Percentiles rank a stretch among this genome's conserved stretches.
phyloP scores from a whole-genome alignment of 2,329 filamentous ascomycete genomes.

The Mariannaea elegans region DNA sequence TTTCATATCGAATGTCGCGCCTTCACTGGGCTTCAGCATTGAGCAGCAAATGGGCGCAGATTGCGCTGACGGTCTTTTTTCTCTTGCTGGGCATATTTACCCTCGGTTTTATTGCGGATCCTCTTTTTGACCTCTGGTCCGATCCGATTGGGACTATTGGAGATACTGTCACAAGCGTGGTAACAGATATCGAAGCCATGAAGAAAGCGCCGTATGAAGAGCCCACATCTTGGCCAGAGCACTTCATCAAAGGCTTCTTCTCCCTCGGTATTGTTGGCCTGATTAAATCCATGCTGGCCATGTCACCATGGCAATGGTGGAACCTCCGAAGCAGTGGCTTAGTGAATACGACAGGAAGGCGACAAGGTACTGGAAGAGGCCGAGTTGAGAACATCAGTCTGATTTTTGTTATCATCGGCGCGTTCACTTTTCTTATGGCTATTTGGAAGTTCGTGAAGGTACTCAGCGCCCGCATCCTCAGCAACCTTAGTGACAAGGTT shows the following conservation, averaged over 20 bases:
- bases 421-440: constrained; percentile 82
- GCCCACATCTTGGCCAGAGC: constrained; percentile 74
- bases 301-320: constrained; percentile 81
- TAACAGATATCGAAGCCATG: constrained; percentile 51
- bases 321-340: constrained; percentile 72
- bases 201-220: constrained; percentile 55
- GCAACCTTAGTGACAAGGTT: constrained; percentile 80
- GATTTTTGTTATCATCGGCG: constrained; percentile 80
- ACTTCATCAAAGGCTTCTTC: constrained; percentile 91
- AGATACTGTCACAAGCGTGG: constrained; percentile 58
- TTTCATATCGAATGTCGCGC: constrained; percentile 81
- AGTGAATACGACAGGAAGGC: constrained; percentile 59
- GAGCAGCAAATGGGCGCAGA: constrained; percentile 72
- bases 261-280: constrained; percentile 88
- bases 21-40: constrained; percentile 78
- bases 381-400: constrained; percentile 82
- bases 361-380: constrained; percentile 75
- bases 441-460: constrained; percentile 84
- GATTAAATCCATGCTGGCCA: constrained; percentile 78
- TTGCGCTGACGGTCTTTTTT: constrained; percentile 75
- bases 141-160: constrained; percentile 75
- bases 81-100: constrained; percentile 78
- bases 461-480: constrained; percentile 76
- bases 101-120: constrained; percentile 91
- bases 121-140: constrained; percentile 87